Base-by-base conservation (phyloP, 2,329 filamentous ascomycete genomes). In the Neophaeococcomyces mojaviensis region DNA sequence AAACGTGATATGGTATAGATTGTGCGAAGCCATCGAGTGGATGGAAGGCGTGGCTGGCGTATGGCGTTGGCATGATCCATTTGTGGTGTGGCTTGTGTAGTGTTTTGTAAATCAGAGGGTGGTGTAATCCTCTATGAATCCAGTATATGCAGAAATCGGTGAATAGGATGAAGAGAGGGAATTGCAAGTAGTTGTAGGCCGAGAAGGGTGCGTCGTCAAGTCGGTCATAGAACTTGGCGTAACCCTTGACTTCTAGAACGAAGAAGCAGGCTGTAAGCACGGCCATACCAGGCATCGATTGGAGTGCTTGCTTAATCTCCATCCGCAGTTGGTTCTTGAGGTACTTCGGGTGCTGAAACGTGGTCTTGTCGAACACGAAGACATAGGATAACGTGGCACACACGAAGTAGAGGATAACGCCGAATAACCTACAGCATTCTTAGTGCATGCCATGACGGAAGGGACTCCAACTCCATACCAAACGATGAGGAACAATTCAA, bases 81-180 rank as follows among this genome's bases (percentile, higher is more conserved):
- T 95, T 96, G 81, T 97, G 90, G 69, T 97, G 90, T 55, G 88
- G 84, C 79, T 97, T 97, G 78, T 97, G 90, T 40, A 96, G 76
- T 55, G 74, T 73, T 73, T 89, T 94, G 78, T 97, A 97, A 57
- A 92, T 64, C 38, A 68, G 61, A 13, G 86, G 86, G 67, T 88
- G 82, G 68, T 95, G 88, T 51, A 94, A 76, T 47, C 79, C 84
- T 47, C 88, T 84, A 71, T 94, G 88, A 59, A 94, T 90, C 77
- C 84, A 87, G 75, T 95, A 94, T 70, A 95, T 89, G 69, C 76
- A 81, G 65, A 84, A 84, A 68, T 95, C 88, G 69, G 88, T 94
- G 65, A 94, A 94, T 61, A 82, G 63, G 61, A 94, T 73, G 73
- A 94, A 95, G 59, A 92, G 64, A 6, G 89, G 89, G 70, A 94